phyloP scores from a whole-genome alignment of 1,284 basidiomycete species.

The Xerocomus amazonicus region DNA sequence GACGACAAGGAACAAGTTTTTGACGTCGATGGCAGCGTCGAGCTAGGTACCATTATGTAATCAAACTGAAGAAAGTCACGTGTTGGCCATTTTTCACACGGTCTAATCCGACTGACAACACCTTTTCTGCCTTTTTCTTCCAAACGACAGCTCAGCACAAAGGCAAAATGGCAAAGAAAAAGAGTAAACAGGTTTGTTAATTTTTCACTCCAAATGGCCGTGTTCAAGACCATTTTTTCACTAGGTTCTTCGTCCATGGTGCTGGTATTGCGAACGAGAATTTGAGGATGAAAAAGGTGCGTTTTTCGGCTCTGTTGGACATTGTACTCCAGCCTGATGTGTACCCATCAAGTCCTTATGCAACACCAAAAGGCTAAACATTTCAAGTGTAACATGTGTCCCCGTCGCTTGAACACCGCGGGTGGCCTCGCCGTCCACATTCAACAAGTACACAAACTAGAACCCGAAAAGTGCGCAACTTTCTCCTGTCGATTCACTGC shows the following conservation, averaged over 20 bases:
- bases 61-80: neutral
- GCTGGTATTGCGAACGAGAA: conserved; percentile 99
- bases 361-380: conserved; percentile 99
- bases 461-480: conserved; percentile 83
- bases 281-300: conserved; percentile 96
- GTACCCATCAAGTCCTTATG: conserved; percentile 73
- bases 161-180: conserved; percentile 69
- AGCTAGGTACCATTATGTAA: conserved; percentile 19
- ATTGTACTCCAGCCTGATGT: neutral
- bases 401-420: conserved; percentile 92
- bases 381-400: conserved; percentile 97
- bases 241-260: conserved; percentile 88
- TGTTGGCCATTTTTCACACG: conserved; percentile 17
- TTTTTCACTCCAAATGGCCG: no score
- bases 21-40: conserved; percentile 5
- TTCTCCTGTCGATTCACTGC: conserved; percentile 1
- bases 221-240: neutral
- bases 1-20: conserved; percentile 2
- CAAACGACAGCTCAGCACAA: no score
- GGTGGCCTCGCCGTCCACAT: conserved; percentile 98
- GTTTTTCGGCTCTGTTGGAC: conserved; percentile 3
- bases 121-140: no score
- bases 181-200: conserved; percentile 61
- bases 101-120: neutral
- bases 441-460: conserved; percentile 97